Base-by-base conservation (phyloP, 1,284 basidiomycete species). In the Cutaneotrichosporon mucoides region DNA sequence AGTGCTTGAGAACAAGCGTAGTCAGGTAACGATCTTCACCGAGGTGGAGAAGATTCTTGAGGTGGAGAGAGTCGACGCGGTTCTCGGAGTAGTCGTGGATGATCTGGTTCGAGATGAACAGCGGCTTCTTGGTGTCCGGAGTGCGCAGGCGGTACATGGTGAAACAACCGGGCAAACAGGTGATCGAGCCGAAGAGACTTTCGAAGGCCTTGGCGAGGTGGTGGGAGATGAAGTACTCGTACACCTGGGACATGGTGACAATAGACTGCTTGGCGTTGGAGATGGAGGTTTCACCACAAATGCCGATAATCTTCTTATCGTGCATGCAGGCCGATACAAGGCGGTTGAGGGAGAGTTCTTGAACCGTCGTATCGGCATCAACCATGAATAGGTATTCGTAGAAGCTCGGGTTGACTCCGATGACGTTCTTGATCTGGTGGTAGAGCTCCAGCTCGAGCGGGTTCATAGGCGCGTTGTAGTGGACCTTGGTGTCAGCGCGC, bases 361-460 rank as follows among this genome's bases (percentile, higher is more conserved):
- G 89, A n/a, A 97, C 92, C 53, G 87, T 85, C 83, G 96, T 99
- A 84, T 99, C 95, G 64, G 95, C 94, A 80, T 99, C 95, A 50
- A 99, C 88, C 79, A 89, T 95, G 82, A 99, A 90, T 64, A 96
- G 76, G 75, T 97, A 98, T 78, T 98, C 95, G 80, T 98, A 99
- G 81, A 98, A 97, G 1, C 91, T 88, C 8, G 94, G 95, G 77
- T 99, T 95, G 70, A 99, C 92, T 76, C 95, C 95, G 68, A 99
- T 98, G 56, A 99, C 92, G 73, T 99, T 98, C 84, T 96, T 92
- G 84, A 99, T 95, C 79, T 99, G 95, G 76, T 99, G 96, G 75
- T 94, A 98, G 77, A 99, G 91, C 81, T 99, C 95, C 55, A 99
- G 81, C 79, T 99, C 95, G 63, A 96, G 80, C 0, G 94, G 96